phyloP scores from a whole-genome alignment of 208 protist genomes.

The Trypanosoma conorhini region DNA sequence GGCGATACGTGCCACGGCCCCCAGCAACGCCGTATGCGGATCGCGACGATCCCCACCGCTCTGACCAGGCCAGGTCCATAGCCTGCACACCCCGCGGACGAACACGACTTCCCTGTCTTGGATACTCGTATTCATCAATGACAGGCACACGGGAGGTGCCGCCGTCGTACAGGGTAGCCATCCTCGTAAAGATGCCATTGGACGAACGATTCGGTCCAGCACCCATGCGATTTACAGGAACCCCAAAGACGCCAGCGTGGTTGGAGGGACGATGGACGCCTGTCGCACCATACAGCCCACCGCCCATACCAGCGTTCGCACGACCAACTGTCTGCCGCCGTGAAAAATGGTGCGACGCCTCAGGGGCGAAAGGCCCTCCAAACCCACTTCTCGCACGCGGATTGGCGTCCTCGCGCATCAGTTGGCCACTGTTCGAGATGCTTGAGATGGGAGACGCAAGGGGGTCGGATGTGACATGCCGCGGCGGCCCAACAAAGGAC shows the following conservation, averaged over 20 bases:
- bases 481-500: not conserved
- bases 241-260: not conserved
- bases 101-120: conserved; percentile 37
- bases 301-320: not conserved
- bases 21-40: not conserved
- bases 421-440: conserved; percentile 21
- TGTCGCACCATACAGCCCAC: not conserved
- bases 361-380: not conserved
- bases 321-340: not conserved
- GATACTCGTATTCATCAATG: conserved; percentile 61
- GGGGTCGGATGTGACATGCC: not conserved
- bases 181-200: conserved; percentile 16
- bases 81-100: conserved; percentile 47
- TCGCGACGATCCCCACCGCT: conserved; percentile 1
- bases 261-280: not conserved
- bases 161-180: conserved; percentile 19
- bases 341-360: conserved; percentile 8
- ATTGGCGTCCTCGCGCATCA: conserved; percentile 11
- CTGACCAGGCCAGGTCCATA: conserved; percentile 48
- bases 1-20: not conserved
- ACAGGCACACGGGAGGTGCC: conserved; percentile 20
- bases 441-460: conserved; percentile 22
- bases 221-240: not conserved
- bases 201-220: not conserved
- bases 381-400: not conserved